Evolutionary conservation across 2,329 filamentous ascomycete genomes (phyloP).

Genomic region (Arthroderma uncinatum): DNA sequence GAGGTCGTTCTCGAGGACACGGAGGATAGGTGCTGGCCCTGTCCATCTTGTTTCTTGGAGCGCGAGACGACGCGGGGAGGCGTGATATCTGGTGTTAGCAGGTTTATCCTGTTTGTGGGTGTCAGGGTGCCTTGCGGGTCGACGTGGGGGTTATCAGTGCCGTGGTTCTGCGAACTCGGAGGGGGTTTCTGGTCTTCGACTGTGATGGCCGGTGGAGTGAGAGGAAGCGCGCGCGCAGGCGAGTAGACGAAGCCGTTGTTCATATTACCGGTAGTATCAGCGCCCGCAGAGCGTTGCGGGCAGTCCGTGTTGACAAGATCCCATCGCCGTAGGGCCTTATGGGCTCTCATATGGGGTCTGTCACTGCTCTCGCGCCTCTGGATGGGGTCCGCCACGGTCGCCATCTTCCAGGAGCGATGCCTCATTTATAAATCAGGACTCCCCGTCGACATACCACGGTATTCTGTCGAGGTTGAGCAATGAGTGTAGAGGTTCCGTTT

Average conservation of each 20-base stretch:
- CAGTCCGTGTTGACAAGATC: constrained; percentile 15
- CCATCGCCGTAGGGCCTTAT: constrained; percentile 31
- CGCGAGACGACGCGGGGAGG: constrained; percentile 44
- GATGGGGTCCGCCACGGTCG: not conserved
- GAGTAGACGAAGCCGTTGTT: constrained; percentile 18
- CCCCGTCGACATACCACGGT: not conserved
- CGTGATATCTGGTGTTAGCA: constrained; percentile 65
- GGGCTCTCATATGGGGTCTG: constrained; percentile 28
- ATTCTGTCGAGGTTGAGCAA: not conserved
- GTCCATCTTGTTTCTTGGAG: constrained; percentile 25
- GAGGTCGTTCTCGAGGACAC: constrained; percentile 54
- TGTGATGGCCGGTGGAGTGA: constrained; percentile 29
- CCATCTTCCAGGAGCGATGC: not conserved
- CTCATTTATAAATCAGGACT: not conserved
- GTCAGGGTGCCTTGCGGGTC: constrained; percentile 34
- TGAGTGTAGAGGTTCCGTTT: not conserved
- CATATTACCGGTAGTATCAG: constrained; percentile 1
- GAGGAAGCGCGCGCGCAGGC: constrained; percentile 24
- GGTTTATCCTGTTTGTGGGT: constrained; percentile 54
- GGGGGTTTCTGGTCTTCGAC: constrained; percentile 18
- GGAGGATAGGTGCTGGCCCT: constrained; percentile 43
- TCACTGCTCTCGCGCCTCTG: constrained; percentile 13
- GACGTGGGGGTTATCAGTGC: constrained; percentile 8
- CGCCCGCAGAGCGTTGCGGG: not conserved
- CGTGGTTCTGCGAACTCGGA: constrained; percentile 19